Conservation (phyloP, 768 basidiomycete genomes). For the Suillus subluteus region DNA sequence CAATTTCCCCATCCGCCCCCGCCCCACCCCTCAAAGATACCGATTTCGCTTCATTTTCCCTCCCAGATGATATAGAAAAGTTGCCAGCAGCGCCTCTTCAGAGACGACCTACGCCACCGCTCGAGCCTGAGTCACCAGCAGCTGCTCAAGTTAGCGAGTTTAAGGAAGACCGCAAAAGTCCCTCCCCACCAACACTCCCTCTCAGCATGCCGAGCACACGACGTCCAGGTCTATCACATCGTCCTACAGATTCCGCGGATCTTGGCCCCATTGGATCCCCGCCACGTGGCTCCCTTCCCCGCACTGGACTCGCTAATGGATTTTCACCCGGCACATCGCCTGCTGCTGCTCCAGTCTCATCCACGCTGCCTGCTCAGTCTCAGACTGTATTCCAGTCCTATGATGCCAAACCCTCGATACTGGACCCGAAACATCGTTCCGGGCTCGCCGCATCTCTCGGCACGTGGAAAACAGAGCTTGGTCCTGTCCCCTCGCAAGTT, state of each 20-base stretch:
- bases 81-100: constrained; percentile 49
- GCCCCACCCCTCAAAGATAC: constrained; percentile 78
- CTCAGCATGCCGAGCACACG: constrained; percentile 53
- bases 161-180: constrained; percentile 30
- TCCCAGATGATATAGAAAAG: constrained; percentile 61
- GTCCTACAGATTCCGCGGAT: constrained; percentile 48
- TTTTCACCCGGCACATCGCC: constrained; percentile 69
- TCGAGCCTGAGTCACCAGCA: constrained; percentile 15
- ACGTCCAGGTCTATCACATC: constrained; percentile 40
- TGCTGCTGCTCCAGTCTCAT: constrained; percentile 34
- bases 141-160: constrained; percentile 19
- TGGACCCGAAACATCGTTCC: constrained; percentile 43
- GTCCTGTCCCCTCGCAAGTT: constrained; percentile 25
- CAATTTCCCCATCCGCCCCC: constrained; percentile 76
- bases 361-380: constrained; percentile 43
- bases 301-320: constrained; percentile 39
- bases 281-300: constrained; percentile 49
- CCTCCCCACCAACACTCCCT: constrained; percentile 55
- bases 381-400: constrained; percentile 65
- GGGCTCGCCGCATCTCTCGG: constrained; percentile 72
- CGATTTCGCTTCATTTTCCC: constrained; percentile 71
- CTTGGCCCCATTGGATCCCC: constrained; percentile 88
- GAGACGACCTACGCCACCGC: background rate
- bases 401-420: constrained; percentile 64
- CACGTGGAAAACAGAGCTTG: constrained; percentile 33